These are phyloP conservation scores for Coemansia sp. DNA, from an alignment of 192 early-diverging fungal species.

Conservation along the genomic window DNA sequence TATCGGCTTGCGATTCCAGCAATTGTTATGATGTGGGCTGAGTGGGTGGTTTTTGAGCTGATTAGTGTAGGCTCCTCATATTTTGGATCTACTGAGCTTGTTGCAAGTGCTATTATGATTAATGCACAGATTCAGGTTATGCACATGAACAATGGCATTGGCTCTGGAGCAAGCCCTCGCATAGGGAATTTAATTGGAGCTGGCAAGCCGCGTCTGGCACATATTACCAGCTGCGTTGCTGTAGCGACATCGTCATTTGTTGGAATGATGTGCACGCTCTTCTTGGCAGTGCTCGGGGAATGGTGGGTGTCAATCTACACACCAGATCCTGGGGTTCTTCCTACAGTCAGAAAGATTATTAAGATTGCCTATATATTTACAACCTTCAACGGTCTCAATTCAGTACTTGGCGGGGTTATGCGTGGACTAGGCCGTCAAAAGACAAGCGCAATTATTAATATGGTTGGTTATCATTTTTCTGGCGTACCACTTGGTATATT, in stretches of 20 bases:
- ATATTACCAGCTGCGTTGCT: conserved; percentile 55
- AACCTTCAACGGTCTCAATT: conserved; percentile 57
- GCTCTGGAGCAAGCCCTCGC: conserved; percentile 73
- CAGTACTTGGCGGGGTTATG: conserved; percentile 58
- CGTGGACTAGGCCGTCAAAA: conserved; percentile 58
- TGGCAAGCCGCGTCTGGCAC: conserved; percentile 56
- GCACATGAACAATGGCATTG: conserved; percentile 74
- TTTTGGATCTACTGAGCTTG: conserved; percentile 70
- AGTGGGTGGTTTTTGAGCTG: conserved; percentile 81
- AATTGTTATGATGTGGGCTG: conserved; percentile 73
- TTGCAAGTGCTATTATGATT: conserved; percentile 74
- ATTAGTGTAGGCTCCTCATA: conserved; percentile 70
- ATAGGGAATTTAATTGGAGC: conserved; percentile 75
- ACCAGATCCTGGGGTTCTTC: conserved; percentile 27
- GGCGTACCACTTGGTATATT: conserved; percentile 55
- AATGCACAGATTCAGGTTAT: conserved; percentile 67
- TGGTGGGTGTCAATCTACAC: conserved; percentile 64
- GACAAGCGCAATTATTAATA: conserved; percentile 49
- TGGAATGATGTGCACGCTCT: conserved; percentile 56
- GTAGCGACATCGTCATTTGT: conserved; percentile 58
- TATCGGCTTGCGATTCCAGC: conserved; percentile 73
- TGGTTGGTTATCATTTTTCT: conserved; percentile 53
- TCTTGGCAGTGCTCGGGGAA: conserved; percentile 58
- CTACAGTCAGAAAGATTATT: conserved; percentile 29
- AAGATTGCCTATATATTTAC: conserved; percentile 33